Evolutionary conservation across 305 asterid genomes (phyloP).

Genomic region (Salvia sclarea): DNA sequence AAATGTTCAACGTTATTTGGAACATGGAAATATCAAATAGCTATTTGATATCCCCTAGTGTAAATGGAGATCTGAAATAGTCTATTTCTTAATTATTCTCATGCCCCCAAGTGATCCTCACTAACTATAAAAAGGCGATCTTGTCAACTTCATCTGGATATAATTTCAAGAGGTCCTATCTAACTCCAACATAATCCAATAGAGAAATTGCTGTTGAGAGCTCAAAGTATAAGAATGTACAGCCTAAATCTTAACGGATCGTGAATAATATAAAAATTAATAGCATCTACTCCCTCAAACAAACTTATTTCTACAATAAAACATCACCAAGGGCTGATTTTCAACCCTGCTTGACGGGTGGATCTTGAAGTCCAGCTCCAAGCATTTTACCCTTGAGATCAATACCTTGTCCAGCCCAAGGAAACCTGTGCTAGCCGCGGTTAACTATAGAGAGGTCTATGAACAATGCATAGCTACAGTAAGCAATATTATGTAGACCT

Average conservation of each 20-base stretch:
- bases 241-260: neutral
- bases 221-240: neutral
- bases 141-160: too few species aligned
- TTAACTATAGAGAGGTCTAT: neutral
- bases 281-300: neutral
- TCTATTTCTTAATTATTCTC: too few species aligned
- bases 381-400: too few species aligned
- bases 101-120: neutral
- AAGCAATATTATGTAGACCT: neutral
- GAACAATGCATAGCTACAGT: neutral
- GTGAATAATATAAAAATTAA: neutral
- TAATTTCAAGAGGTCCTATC: neutral
- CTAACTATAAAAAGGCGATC: neutral
- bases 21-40: neutral
- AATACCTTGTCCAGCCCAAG: neutral
- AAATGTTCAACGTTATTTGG: constrained; percentile 20
- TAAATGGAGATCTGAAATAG: neutral
- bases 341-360: neutral
- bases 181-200: neutral
- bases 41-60: neutral
- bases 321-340: neutral
- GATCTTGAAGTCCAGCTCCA: too few species aligned
- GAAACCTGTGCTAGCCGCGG: neutral
- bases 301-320: neutral
- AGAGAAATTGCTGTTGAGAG: too few species aligned